Percentiles rank a stretch among this genome's conserved stretches.
These are phyloP conservation scores for Flaveria brownii DNA, from an alignment of 129 eudicot genomes.

Conservation along the genomic window DNA sequence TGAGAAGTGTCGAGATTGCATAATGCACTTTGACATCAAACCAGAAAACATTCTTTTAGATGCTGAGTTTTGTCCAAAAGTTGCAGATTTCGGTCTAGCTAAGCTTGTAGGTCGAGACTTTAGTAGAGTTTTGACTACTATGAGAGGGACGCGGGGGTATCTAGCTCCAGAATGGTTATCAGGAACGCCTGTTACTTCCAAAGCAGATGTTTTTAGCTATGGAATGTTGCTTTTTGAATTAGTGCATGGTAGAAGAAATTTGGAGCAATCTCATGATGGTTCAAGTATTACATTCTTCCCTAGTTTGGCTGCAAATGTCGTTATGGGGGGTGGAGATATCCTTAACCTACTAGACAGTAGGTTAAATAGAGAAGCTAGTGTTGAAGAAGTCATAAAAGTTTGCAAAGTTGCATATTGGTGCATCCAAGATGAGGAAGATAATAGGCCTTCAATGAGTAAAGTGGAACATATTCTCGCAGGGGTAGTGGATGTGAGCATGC, in stretches of 20 bases:
- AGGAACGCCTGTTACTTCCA: conserved; percentile 59
- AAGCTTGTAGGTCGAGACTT: conserved; percentile 77
- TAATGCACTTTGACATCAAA: conserved; percentile 77
- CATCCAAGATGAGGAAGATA: conserved; percentile 66
- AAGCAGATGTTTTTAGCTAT: conserved; percentile 79
- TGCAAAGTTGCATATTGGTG: conserved; percentile 84
- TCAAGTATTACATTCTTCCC: conserved; percentile 55
- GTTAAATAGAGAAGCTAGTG: conserved; percentile 51
- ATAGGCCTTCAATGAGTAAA: conserved; percentile 67
- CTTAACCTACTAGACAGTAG: conserved; percentile 59
- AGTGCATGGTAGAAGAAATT: conserved; percentile 58
- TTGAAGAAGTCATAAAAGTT: conserved; percentile 54
- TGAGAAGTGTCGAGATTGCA: conserved; percentile 70
- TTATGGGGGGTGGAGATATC: conserved; percentile 56
- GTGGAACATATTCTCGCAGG: conserved; percentile 78
- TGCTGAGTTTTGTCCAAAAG: conserved; percentile 49
- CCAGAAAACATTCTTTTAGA: conserved; percentile 78
- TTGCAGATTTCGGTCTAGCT: conserved; percentile 83
- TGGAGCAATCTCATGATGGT: conserved; percentile 33
- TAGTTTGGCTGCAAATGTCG: conserved; percentile 43
- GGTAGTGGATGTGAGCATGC: conserved; percentile 59
- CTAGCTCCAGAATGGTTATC: conserved; percentile 86
- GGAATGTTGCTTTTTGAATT: conserved; percentile 81
- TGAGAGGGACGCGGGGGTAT: conserved; percentile 70
- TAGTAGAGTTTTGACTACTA: conserved; percentile 65